Percentiles rank a stretch among this genome's conserved stretches.
Evolutionary conservation across 352 stramenopile genomes (phyloP).

Genomic region (Stephanocyclus meneghinianus): DNA sequence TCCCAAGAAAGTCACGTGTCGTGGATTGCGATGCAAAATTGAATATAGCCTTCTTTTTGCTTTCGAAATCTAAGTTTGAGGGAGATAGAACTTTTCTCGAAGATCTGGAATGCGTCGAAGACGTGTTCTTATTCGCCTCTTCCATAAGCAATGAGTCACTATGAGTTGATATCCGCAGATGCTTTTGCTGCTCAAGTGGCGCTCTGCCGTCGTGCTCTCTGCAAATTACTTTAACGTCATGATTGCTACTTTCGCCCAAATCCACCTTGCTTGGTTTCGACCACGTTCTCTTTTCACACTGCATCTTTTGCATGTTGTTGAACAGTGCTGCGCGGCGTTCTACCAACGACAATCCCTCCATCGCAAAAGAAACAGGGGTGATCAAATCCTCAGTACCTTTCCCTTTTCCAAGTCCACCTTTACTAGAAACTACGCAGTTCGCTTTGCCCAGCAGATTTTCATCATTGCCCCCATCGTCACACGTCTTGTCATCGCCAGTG

Average conservation of each 20-base stretch:
- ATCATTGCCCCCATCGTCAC: background rate
- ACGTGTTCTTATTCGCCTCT: background rate
- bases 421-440: background rate
- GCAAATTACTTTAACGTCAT: no score
- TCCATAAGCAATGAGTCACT: no score
- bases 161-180: background rate
- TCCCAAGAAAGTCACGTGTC: no score
- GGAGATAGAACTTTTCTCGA: background rate
- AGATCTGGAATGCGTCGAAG: background rate
- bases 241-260: no score
- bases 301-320: background rate
- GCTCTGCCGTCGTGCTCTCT: no score
- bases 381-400: no score
- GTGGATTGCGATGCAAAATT: conserved; percentile 5
- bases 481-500: background rate
- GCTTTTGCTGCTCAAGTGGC: no score
- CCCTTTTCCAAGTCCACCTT: no score
- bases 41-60: conserved; percentile 13
- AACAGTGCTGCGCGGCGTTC: conserved; percentile 1
- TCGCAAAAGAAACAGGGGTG: background rate
- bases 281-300: background rate
- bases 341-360: background rate
- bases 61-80: conserved; percentile 6
- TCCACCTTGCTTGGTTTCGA: no score
- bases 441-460: background rate